Base-by-base conservation (phyloP, 129 eudicot species). In the Chrysanthemum makinoi region DNA sequence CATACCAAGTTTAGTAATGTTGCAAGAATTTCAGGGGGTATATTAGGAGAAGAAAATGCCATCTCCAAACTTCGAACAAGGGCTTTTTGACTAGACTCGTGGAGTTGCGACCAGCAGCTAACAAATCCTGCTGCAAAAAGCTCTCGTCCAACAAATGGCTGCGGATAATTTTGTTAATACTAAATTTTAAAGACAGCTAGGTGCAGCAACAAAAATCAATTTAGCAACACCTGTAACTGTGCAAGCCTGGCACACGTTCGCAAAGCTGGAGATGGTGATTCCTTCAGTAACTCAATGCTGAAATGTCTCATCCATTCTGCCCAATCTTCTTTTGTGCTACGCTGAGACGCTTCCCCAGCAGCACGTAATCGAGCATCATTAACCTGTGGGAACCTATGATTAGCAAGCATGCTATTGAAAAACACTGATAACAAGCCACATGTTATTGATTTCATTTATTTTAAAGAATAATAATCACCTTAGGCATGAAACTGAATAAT, bases 291-390 rank as follows among this genome's bases (percentile, higher is more conserved):
- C 58, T 90, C 99, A 71, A 90, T 90, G 82, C 99, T 90, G 75
- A 90, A 95, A 90, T 95, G 99, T 75, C 99, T 82, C 99, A 95
- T 95, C 99, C 99, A 95, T 82, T 95, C 99, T 30, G 96, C 97
- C 99, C 99, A 95, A 73, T 95, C 99, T 81, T 95, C 99, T 78
- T 83, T 88, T 20, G 99, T 95, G 75, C 99, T 95, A 64, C 99
- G 97, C 55, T 95, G 96, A 70, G 99, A 95, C 56, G 99, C 99
- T 86, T 90, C 97, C 20, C 94, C 99, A 73, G 99, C 99, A 79
- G 91, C 83, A 20, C 93, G 94, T 65, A 95, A 73, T 68, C 97
- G 84, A 24, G 83, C 86, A 73, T 95, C 97, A 33, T 90, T 86
- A 18, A 95, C 96, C 99, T 95, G 73, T 49, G 68, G n/a, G 26